Evolutionary conservation across 495 filamentous ascomycete species (phyloP).

Genomic region (Neurospora sublineolata): DNA sequence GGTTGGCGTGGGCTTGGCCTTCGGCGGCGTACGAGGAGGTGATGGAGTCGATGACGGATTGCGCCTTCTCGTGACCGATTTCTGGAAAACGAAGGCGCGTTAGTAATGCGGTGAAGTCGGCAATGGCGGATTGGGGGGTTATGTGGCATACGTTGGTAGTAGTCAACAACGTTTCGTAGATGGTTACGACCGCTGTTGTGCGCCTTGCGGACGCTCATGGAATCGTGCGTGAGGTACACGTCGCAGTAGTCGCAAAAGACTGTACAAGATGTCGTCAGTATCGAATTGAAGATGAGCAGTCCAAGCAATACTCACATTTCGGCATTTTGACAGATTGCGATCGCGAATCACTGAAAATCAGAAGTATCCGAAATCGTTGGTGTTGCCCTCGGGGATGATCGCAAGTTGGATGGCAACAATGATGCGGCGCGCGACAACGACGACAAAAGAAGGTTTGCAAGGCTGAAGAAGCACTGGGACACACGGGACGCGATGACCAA

Average conservation of each 20-base stretch:
- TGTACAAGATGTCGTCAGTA: constrained; percentile 10
- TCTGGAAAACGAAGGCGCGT: constrained; percentile 37
- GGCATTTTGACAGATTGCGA: constrained; percentile 27
- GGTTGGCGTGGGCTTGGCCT: constrained; percentile 75
- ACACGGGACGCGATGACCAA: not conserved
- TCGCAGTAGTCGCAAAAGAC: constrained; percentile 93
- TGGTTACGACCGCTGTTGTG: constrained; percentile 96
- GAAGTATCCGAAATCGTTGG: not conserved
- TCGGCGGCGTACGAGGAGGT: constrained; percentile 89
- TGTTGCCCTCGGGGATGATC: not conserved
- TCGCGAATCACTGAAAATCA: not conserved
- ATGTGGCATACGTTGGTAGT: constrained; percentile 73
- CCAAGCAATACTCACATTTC: constrained; percentile 23
- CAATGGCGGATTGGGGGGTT: not conserved
- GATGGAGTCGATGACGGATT: constrained; percentile 95
- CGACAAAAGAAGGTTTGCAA: constrained; percentile 9
- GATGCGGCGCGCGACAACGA: constrained; percentile 1
- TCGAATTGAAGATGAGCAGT: constrained; percentile 2
- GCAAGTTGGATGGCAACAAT: not conserved
- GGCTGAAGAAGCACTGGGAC: constrained; percentile 14
- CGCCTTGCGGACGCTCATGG: constrained; percentile 97
- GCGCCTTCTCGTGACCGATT: constrained; percentile 96
- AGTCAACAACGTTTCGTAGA: constrained; percentile 91
- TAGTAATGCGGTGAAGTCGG: constrained; percentile 1
- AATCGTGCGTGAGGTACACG: constrained; percentile 99